Evolutionary conservation across 306 rosid genomes (phyloP), one percentile per base, ranked within the genome.

Genomic region (Begonia fuchsioides): DNA sequence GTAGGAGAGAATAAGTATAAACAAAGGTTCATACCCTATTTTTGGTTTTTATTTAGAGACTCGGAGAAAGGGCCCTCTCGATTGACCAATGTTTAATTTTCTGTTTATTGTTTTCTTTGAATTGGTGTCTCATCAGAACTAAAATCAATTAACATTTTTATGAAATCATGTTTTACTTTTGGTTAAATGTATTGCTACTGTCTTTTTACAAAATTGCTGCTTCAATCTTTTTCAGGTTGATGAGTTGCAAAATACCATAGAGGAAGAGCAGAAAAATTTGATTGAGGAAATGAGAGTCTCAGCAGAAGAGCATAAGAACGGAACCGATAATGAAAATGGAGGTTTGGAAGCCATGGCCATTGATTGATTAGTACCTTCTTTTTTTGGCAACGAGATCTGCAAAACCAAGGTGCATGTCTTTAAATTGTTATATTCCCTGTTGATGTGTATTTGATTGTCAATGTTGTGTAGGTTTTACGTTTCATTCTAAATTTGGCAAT

Each of bases 231-330:
- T 64, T 17, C 73, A 80, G 96, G 96, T 87, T 68, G 94, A 87
- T 64, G 96, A 82, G 74, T 73, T 87, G 76, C 96, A 87, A 61
- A 80, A 61, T 57, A 80, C 94, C 1, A 82, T 87, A 59, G 96
- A 82, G 70, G 94, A 87, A 40, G 96, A 87, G 47, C 96, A 83
- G 58, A 87, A 73, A 79, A 79, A 55, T 63, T 64, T 87, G 47
- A 65, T 71, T 17, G 82, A 71, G 64, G 82, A 75, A 64, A 65
- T 62, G 62, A 66, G 73, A 62, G 46, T 61, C 43, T 52, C 72
- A 9, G 45, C 58, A 8, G 77, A 76, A 50, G 82, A 71, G 67
- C 70, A 44, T 58, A 65, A 69, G 64, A 65, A 49, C 47, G 78
- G 56, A 17, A 54, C 56, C 53, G 82, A 68, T 38, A 73, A 62